Percentiles rank a stretch among this genome's conserved stretches.
These are phyloP conservation scores for Podospora australis DNA, from an alignment of 495 filamentous ascomycete genomes.

Conservation along the genomic window DNA sequence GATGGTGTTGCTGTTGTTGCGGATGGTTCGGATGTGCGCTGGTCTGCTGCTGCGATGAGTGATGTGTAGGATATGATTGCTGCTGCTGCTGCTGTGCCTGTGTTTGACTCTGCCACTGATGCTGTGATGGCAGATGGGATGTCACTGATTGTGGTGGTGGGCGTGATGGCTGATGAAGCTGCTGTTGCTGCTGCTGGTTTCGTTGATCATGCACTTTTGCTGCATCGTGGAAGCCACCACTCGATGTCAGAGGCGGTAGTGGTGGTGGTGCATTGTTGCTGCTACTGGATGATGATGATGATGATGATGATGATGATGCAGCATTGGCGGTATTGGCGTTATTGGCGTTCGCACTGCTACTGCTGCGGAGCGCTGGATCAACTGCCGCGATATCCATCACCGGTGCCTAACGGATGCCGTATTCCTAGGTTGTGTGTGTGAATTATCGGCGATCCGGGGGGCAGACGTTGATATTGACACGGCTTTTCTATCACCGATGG, in stretches of 20 bases:
- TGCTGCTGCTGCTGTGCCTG: conserved; percentile 5
- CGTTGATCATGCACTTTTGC: too few relatives aligned
- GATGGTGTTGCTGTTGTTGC: background rate
- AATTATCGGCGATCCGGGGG: background rate
- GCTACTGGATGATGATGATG: background rate
- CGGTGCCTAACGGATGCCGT: too few relatives aligned
- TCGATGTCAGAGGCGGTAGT: too few relatives aligned
- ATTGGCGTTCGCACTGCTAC: background rate
- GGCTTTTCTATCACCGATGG: background rate
- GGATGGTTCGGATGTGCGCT: too few relatives aligned
- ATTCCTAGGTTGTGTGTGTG: too few relatives aligned
- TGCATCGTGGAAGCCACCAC: too few relatives aligned
- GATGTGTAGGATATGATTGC: background rate
- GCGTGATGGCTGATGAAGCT: too few relatives aligned
- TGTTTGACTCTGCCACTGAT: background rate
- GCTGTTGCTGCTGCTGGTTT: too few relatives aligned
- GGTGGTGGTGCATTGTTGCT: conserved; percentile 1
- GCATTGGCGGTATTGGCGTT: too few relatives aligned
- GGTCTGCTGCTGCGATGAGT: background rate
- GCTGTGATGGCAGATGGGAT: conserved; percentile 5
- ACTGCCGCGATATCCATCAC: conserved; percentile 1
- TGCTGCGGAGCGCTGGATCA: conserved; percentile 9
- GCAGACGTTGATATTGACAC: background rate
- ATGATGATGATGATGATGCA: background rate
- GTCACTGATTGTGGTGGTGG: conserved; percentile 2